Evolutionary conservation across 805 yeast genomes (phyloP), one percentile per base, ranked within the genome.

Genomic region (Wickerhamomyces bovis): DNA sequence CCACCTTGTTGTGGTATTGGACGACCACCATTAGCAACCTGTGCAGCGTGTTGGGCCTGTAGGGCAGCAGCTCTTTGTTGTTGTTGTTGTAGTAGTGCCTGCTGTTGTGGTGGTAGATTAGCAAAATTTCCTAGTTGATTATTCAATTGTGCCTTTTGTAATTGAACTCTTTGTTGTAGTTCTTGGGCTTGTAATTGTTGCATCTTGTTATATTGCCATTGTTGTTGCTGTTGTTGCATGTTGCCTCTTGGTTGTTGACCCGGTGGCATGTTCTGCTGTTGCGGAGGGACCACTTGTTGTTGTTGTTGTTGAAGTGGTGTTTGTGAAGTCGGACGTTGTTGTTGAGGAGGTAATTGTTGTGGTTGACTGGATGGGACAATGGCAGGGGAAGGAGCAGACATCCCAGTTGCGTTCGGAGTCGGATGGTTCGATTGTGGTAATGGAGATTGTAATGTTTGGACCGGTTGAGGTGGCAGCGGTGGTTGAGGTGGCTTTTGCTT

Each of bases 141-240:
- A 43, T 49, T 51, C 21, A 58, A 19, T 35, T 56, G 59, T 2
- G 52, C 48, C 39, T 57, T 56, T 20, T 57, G 62, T 15, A 58
- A 21, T 18, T 58, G 61, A 4, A 53, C 56, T 20, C 60, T 25
- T 23, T 56, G 61, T 42, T 54, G 61, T 10, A 53, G 25, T 19
- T 56, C 61, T 30, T 53, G 56, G 4, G 50, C 49, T 42, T 53
- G 59, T 41, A 48, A 16, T 35, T 51, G 55, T 41, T 57, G 62
- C 48, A 56, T 47, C 41, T 54, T 53, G 25, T 49, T 52, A 38
- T 43, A 48, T 20, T 53, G 59, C 56, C 51, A 51, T 38, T 48
- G 56, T 38, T 48, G 56, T 15, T 31, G 47, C 30, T 44, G 51
- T 6, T 41, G 48, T 18, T 44, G 49, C 23, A 18, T 19, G 22